A percentile compares a stretch with the other conserved stretches of the same genome.
These are phyloP conservation scores for Oryza meyeriana DNA, from an alignment of 176 grass and related monocot genomes.

Conservation along the genomic window DNA sequence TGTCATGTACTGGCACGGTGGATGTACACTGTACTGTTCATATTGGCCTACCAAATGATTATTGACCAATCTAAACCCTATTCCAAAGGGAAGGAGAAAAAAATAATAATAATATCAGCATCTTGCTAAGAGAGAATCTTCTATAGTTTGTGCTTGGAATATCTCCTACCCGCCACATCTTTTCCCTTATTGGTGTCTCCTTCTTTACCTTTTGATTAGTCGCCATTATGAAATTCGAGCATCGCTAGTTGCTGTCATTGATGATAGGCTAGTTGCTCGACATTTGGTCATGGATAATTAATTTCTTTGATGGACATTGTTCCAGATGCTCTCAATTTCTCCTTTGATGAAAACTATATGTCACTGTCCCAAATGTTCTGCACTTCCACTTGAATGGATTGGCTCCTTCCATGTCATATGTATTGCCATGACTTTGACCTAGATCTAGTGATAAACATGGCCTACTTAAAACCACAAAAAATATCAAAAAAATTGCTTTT, in stretches of 20 bases:
- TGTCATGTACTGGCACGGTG: neutral
- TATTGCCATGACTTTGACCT: neutral
- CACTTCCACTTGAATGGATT: slow-evolving; percentile 14
- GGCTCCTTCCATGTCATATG: neutral
- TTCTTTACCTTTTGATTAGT: neutral
- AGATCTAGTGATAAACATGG: neutral
- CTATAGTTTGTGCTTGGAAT: neutral
- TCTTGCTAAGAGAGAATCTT: slow-evolving; percentile 32
- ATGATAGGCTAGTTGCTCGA: neutral
- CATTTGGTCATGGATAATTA: neutral
- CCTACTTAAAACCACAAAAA: neutral
- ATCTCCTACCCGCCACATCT: neutral
- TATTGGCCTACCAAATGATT: slow-evolving; percentile 1
- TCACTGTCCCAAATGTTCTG: neutral
- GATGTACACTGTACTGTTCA: neutral
- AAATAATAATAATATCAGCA: neutral
- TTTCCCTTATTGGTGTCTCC: neutral
- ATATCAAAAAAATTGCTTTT: neutral
- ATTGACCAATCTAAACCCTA: slow-evolving; percentile 1
- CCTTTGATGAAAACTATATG: neutral
- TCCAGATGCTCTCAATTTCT: neutral
- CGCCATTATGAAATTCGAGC: neutral
- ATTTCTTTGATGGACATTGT: neutral
- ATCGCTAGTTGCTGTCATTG: neutral
- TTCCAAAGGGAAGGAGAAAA: neutral